Conservation (phyloP, 768 basidiomycete genomes). For the Omphalotus guepiniiformis region DNA sequence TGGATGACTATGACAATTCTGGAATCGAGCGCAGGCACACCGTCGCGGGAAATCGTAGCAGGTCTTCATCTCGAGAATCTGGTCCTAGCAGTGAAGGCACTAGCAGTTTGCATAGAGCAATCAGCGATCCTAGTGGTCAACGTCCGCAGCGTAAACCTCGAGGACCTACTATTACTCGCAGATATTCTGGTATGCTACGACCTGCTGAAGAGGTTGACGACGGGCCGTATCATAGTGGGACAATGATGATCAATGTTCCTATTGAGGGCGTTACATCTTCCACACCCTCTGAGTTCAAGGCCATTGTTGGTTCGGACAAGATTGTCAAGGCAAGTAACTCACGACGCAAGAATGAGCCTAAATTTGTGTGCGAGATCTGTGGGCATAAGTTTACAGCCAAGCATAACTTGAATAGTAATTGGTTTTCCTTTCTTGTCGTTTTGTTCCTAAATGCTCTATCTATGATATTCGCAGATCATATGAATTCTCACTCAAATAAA, state of each 20-base stretch:
- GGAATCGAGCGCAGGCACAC: slow-evolving; percentile 4
- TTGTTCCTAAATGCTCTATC: not conserved
- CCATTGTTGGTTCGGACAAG: slow-evolving; percentile 6
- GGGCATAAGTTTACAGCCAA: slow-evolving; percentile 6
- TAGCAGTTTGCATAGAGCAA: not conserved
- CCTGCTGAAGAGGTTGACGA: slow-evolving; percentile 9
- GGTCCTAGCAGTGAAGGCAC: not conserved
- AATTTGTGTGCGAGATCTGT: slow-evolving; percentile 4
- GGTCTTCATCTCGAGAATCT: not conserved
- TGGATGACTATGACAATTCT: not conserved
- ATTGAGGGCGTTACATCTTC: slow-evolving; percentile 1
- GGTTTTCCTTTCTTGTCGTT: not conserved
- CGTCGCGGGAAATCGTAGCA: slow-evolving; percentile 1
- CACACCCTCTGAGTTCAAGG: not conserved
- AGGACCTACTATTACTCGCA: slow-evolving; percentile 1
- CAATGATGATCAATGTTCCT: slow-evolving; percentile 6
- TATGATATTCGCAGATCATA: not conserved
- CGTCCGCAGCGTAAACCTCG: not conserved
- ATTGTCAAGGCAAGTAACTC: slow-evolving; percentile 4
- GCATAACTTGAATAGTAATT: slow-evolving; percentile 6
- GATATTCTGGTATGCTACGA: slow-evolving; percentile 1
- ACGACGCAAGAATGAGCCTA: slow-evolving; percentile 6
- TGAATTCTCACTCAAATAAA: slow-evolving; percentile 8
- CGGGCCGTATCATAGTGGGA: not conserved
- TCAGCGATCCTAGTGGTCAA: slow-evolving; percentile 6